A percentile compares a stretch with the other conserved stretches of the same genome.
Conservation (phyloP, 805 yeast genomes). For the Saturnispora ahearnii region DNA sequence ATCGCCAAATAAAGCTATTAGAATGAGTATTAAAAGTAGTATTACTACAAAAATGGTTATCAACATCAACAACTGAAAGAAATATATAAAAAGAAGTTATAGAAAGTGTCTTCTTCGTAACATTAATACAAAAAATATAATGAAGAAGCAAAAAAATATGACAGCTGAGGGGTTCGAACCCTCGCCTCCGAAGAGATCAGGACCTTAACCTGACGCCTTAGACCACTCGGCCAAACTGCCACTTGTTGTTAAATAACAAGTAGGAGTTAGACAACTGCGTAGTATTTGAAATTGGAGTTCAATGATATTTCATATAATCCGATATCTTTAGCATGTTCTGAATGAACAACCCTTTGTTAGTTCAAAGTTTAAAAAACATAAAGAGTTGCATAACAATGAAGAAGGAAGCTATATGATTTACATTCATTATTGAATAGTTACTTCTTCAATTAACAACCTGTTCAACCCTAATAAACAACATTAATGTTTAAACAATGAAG, state of each 20-base stretch:
- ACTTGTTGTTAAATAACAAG: not conserved
- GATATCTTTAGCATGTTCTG: no score
- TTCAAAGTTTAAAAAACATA: no score
- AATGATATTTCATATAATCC: no score
- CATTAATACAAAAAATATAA: not conserved
- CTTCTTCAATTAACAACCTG: no score
- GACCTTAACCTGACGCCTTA: conserved; percentile 42
- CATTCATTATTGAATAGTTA: no score
- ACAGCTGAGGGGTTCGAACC: conserved; percentile 82
- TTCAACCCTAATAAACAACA: no score
- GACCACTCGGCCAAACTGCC: conserved; percentile 40
- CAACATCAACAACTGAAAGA: not conserved
- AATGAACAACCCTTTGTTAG: no score
- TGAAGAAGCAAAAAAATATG: conserved; percentile 34
- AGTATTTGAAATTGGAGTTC: no score
- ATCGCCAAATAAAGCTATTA: conserved; percentile 40
- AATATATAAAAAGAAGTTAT: not conserved
- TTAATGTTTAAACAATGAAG: no score
- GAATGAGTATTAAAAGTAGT: conserved; percentile 14
- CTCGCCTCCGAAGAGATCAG: conserved; percentile 82
- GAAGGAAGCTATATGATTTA: no score
- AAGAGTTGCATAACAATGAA: no score
- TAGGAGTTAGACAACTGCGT: no score
- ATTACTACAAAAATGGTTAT: conserved; percentile 6
- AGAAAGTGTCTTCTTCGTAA: not conserved